A percentile compares a stretch with the other conserved stretches of the same genome.
phyloP scores from a whole-genome alignment of 1,139 yeast species.

The Kurtzmaniella natalensis region DNA sequence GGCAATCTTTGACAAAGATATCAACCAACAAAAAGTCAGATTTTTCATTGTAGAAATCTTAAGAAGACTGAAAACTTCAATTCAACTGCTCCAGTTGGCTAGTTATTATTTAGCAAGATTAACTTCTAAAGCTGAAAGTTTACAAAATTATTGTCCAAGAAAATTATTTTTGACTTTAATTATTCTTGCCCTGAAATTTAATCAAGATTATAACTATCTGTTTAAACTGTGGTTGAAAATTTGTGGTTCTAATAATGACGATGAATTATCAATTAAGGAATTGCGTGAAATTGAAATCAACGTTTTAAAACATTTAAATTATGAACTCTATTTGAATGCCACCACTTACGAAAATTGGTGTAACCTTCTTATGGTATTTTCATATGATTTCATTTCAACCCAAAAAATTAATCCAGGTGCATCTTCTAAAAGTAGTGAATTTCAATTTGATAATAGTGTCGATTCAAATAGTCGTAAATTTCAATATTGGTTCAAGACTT shows the following conservation, averaged over 20 bases:
- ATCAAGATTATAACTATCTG: conserved; percentile 69
- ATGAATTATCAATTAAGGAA: conserved; percentile 29
- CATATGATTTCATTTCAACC: conserved; percentile 37
- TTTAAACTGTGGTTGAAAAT: conserved; percentile 74
- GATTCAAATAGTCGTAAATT: conserved; percentile 10
- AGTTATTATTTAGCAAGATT: conserved; percentile 58
- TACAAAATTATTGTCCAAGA: conserved; percentile 45
- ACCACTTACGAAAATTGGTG: conserved; percentile 54
- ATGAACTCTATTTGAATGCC: conserved; percentile 50
- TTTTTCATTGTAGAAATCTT: conserved; percentile 61
- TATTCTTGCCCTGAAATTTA: conserved; percentile 67
- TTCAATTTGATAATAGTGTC: conserved; percentile 26
- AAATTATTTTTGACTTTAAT: conserved; percentile 63
- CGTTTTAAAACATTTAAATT: conserved; percentile 52
- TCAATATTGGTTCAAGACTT: not conserved
- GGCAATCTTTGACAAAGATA: conserved; percentile 22
- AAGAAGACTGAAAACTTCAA: conserved; percentile 63
- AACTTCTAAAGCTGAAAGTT: conserved; percentile 15
- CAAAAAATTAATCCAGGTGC: conserved; percentile 17
- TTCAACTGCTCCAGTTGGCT: conserved; percentile 61
- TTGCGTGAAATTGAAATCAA: conserved; percentile 51
- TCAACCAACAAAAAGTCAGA: conserved; percentile 25
- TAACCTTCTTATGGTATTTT: conserved; percentile 39
- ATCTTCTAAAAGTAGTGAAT: conserved; percentile 20
- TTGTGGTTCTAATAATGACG: conserved; percentile 45